Evolutionary conservation across 345 rosid genomes (phyloP), one percentile per base, ranked within the genome.

Genomic region (Salix arbutifolia): DNA sequence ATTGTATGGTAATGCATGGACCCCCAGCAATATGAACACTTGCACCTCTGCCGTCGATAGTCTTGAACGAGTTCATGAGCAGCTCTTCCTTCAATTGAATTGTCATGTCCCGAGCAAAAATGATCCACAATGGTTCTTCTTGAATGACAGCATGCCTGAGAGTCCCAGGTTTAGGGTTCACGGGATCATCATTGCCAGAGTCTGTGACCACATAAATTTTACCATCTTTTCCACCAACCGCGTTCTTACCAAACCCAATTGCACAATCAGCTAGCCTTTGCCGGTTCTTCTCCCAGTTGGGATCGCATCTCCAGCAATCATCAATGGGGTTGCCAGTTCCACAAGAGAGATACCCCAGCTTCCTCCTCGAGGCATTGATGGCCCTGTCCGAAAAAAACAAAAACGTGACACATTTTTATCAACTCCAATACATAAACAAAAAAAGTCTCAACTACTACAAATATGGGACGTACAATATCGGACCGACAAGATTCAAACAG

Each of bases 61-160:
- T 80, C 58, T 80, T 80, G 67, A 80, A 80, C 19, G 83, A 80
- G 58, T 80, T 80, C 83, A 80, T 80, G 65, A 80, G 76, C 56
- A 80, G 30, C 10, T 80, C 83, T 64, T 80, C 80, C 53, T 80
- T 80, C 23, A 80, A 68, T 48, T 68, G 67, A 26, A 80, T 80
- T 0, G 80, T 76, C 83, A 80, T 80, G 74, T 80, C 83, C 0
- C 83, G 73, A 37, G 50, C 70, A 4, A 80, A 80, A 42, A 76
- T 80, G 42, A 80, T 80, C 83, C 83, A 80, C 70, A 80, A 62
- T 23, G 83, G 83, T 77, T 80, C 83, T 4, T 80, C 83, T 56
- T 80, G 83, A 35, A 76, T 80, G 38, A 80, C 83, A 3, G 83
- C 83, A 6, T 80, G 64, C 26, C 83, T 25, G 4, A 80, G 73